Conservation (phyloP, 257 asterid genomes). For the Datura wrightii region DNA sequence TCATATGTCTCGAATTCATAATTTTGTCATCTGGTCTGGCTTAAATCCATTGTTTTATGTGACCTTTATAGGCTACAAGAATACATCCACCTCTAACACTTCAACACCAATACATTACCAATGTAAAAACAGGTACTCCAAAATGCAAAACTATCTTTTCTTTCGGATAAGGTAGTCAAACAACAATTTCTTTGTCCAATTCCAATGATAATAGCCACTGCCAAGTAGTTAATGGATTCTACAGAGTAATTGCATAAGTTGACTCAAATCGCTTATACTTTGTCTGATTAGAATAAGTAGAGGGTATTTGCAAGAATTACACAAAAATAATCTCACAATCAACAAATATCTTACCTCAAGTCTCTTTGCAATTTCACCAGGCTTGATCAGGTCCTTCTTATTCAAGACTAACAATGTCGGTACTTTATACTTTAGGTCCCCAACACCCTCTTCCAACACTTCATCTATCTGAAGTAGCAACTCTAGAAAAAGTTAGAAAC, state of each 20-base stretch:
- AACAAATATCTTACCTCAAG: slow-evolving; percentile 61
- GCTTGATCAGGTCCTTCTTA: slow-evolving; percentile 93
- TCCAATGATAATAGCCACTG: not conserved
- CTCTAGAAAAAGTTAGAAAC: not conserved
- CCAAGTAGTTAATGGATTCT: slow-evolving; percentile 7
- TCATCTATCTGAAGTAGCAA: slow-evolving; percentile 71
- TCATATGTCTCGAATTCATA: not conserved
- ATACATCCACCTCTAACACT: not conserved
- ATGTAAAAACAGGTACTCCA: not conserved
- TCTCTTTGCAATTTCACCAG: slow-evolving; percentile 97
- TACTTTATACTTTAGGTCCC: slow-evolving; percentile 60
- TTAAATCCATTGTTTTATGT: not conserved
- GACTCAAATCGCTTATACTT: not conserved
- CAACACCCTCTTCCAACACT: slow-evolving; percentile 76
- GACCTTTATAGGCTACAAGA: not conserved
- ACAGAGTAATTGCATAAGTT: not conserved
- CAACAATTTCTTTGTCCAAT: not conserved
- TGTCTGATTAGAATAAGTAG: slow-evolving; percentile 15
- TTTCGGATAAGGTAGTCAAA: slow-evolving; percentile 7
- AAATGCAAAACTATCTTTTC: not conserved
- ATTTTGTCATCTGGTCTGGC: not conserved
- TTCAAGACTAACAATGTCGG: slow-evolving; percentile 88
- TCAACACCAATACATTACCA: slow-evolving; percentile 19
- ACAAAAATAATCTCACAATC: not conserved
- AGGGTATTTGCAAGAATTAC: not conserved